Evolutionary conservation across 1,284 basidiomycete species (phyloP).

Genomic region (Malassezia brasiliensis): DNA sequence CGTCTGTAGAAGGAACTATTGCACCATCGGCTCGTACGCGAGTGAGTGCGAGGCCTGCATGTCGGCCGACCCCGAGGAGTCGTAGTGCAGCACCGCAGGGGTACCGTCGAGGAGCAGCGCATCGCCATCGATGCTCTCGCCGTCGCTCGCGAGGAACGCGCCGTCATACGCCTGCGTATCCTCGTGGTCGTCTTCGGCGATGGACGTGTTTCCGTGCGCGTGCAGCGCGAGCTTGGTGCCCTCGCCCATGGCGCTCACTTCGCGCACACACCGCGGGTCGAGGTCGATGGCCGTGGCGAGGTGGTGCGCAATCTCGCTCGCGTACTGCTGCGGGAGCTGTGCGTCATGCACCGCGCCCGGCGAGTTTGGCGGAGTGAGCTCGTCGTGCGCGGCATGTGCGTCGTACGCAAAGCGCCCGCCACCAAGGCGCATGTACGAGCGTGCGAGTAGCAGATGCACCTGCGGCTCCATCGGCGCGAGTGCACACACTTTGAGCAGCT

Average conservation of each 20-base stretch:
- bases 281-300: constrained; percentile 33
- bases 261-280: constrained; percentile 23
- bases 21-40: background rate
- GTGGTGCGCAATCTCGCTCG: constrained; percentile 35
- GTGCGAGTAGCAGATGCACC: constrained; percentile 40
- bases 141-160: background rate
- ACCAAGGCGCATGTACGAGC: constrained; percentile 43
- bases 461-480: constrained; percentile 38
- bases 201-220: background rate
- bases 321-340: constrained; percentile 19
- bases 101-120: background rate
- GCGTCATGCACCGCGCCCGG: constrained; percentile 13
- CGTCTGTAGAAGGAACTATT: background rate
- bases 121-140: constrained; percentile 2
- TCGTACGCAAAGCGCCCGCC: constrained; percentile 34
- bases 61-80: background rate
- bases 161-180: background rate
- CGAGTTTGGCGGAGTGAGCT: constrained; percentile 2
- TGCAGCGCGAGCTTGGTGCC: constrained; percentile 15
- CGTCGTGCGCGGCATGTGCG: background rate
- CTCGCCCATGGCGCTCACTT: constrained; percentile 16
- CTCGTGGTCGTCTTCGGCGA: constrained; percentile 16
- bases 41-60: background rate
- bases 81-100: background rate
- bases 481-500: constrained; percentile 31